Evolutionary conservation across 495 filamentous ascomycete genomes (phyloP), one percentile per base, ranked within the genome.

Genomic region (Rusavskia elegans): DNA sequence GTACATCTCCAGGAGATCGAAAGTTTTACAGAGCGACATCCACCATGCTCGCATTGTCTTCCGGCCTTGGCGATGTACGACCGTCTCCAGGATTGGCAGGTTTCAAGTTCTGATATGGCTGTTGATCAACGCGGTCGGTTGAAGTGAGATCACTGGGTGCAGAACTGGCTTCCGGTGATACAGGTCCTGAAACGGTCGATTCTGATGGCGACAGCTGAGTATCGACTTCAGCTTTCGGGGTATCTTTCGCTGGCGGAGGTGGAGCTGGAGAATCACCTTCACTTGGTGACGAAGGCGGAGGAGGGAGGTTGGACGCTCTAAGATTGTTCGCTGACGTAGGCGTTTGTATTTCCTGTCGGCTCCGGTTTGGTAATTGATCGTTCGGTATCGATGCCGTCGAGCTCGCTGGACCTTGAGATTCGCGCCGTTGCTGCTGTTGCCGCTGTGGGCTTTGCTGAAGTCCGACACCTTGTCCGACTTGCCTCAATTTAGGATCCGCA

Each of bases 401-500:
- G 29, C 19, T 50, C 11, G 48, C 29, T 17, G 48, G 48, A 23
- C 27, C 23, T 39, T 27, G 53, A 54, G 48, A 44, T 45, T 27
- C 39, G 56, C 37, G 39, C 23, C 38, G 42, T 29, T 53, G 52
- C 35, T 55, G 53, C 54, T 62, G 65, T 23, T 61, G 48, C 16
- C 44, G 19, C 21, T 46, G 44, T 4, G 44, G 44, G 14, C 44
- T 46, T 29, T 29, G 20, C 29, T 29, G 20, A 6, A 46, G 44
- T 2, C 55, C 57, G 37, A 62, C 59, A 0, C 66, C 60, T 37
- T 63, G 71, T 14, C 80, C 78, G 11, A 83, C 66, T 49, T 80
- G 74, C 50, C 81, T 65, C 38, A 78, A 62, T 60, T 78, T 75
- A 16, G 83, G 83, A 62, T 89, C 85, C 7, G 88, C 92, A 65